These are phyloP conservation scores for Bipolaris sorokiniana DNA, from an alignment of 2,329 filamentous ascomycete genomes.

Conservation along the genomic window DNA sequence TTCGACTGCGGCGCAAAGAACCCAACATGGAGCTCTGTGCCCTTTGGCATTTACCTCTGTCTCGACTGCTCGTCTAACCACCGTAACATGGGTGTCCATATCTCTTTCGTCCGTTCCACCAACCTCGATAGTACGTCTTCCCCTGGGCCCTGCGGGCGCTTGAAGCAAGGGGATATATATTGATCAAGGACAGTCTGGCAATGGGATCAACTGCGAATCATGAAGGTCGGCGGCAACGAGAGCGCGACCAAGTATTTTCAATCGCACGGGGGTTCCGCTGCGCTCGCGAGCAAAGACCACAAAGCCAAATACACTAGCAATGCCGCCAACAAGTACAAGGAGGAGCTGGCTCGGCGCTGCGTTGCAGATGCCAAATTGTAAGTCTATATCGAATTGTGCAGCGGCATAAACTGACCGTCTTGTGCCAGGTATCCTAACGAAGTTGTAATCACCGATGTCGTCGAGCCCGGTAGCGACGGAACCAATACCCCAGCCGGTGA, in stretches of 20 bases:
- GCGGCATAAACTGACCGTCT: conserved; percentile 22
- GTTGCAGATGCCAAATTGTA: conserved; percentile 85
- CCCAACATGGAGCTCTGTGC: conserved; percentile 97
- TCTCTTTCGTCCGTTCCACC: conserved; percentile 97
- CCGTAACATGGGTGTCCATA: conserved; percentile 96
- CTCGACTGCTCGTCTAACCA: conserved; percentile 98
- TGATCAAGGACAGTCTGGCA: conserved; percentile 70
- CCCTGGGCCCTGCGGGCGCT: conserved; percentile 1
- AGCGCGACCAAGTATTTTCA: conserved; percentile 99
- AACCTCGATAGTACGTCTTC: conserved; percentile 88
- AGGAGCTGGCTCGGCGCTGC: conserved; percentile 86
- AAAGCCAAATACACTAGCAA: conserved; percentile 97
- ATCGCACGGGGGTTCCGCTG: conserved; percentile 90
- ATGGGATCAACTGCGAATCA: conserved; percentile 96
- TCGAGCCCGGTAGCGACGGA: conserved; percentile 64
- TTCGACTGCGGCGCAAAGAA: conserved; percentile 99
- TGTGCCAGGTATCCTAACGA: conserved; percentile 76
- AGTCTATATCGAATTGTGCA: conserved; percentile 39
- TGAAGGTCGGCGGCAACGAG: conserved; percentile 99
- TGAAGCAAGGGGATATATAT: conserved; percentile 57
- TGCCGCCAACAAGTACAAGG: conserved; percentile 97
- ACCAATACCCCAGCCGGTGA: conserved; percentile 81
- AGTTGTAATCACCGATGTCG: conserved; percentile 80
- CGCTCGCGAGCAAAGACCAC: conserved; percentile 91
- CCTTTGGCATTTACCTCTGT: conserved; percentile 96